Base-by-base conservation (phyloP, 208 protist species). In the Trypanosomatidae sp. region DNA sequence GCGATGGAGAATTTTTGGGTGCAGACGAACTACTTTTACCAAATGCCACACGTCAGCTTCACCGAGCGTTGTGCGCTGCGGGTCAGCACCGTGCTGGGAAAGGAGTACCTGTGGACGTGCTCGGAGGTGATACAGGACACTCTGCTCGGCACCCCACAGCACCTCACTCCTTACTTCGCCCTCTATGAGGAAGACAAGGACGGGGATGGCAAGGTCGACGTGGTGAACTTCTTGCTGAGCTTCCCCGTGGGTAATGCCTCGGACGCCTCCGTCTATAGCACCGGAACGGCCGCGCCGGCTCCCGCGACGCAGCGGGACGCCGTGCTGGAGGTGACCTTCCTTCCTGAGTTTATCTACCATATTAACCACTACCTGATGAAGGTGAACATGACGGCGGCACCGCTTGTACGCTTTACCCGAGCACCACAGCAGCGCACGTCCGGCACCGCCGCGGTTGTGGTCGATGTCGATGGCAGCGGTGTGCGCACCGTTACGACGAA, bases 1-100 rank as follows among this genome's bases (percentile, higher is more conserved):
- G 67, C 77, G 17, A 93, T 92, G 88, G 56, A 84, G 64, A 90
- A 92, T 71, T 94, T 96, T 50, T 96, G 89, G 91, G 13, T 88
- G n/a, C 47, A 81, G 74, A 77, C 67, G 39, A 88, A 85, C 66
- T 79, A 80, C 75, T 83, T 91, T 50, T 82, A 84, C 47, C 50
- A 85, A 15, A 87, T 66, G 46, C 84, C 91, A 12, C 22, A 85
- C 2, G 66, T 90, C 0, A 70, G 44, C 52, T 96, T 94, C 76
- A 92, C 83, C 12, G 74, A 81, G 17, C 79, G 85, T n/a, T 92
- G 86, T 59, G 82, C 84, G 19, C 59, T 94, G 52, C 84, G 77
- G 17, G 84, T 86, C 25, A 83, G 77, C 10, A 94, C 91, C 2
- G 65, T 92, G 33, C 60, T 72, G 0, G 89, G 89, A 25, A 67